Evolutionary conservation across 768 basidiomycete species (phyloP).

Genomic region (Scleroderma bovista): DNA sequence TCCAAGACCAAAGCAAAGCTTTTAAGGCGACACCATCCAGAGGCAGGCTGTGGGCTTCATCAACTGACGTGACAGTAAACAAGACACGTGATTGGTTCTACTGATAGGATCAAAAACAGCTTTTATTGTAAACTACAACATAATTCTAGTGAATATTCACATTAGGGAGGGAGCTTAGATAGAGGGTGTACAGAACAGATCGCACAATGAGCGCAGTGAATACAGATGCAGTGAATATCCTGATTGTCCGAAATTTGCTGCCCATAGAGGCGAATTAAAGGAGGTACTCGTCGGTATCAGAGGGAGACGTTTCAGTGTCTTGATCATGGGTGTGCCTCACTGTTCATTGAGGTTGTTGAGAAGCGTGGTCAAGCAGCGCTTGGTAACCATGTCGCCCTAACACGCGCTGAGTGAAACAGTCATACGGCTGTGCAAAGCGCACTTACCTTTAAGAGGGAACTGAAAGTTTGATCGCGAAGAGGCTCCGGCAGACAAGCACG

Average conservation of each 20-base stretch:
- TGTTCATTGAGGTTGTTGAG: slow-evolving; percentile 83
- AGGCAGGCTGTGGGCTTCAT: background rate
- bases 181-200: slow-evolving; percentile 29
- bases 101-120: no score
- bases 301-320: background rate
- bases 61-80: no score
- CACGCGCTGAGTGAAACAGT: slow-evolving; percentile 9
- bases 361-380: slow-evolving; percentile 85
- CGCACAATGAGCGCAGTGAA: slow-evolving; percentile 13
- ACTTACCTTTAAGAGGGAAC: slow-evolving; percentile 76
- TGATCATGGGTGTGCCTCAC: slow-evolving; percentile 22
- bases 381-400: slow-evolving; percentile 97
- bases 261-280: slow-evolving; percentile 13
- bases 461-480: slow-evolving; percentile 89
- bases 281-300: slow-evolving; percentile 3
- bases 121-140: slow-evolving; percentile 30
- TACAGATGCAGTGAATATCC: slow-evolving; percentile 26
- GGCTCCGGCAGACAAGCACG: slow-evolving; percentile 95
- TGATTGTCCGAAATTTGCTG: slow-evolving; percentile 26
- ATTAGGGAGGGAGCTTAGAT: slow-evolving; percentile 28
- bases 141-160: slow-evolving; percentile 27
- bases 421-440: background rate
- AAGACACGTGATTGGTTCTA: no score
- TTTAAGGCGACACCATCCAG: background rate
- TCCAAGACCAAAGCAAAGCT: background rate